Percentiles rank a stretch among this genome's conserved stretches.
These are phyloP conservation scores for Populus hybrid DNA, from an alignment of 441 rosid species.

Conservation along the genomic window DNA sequence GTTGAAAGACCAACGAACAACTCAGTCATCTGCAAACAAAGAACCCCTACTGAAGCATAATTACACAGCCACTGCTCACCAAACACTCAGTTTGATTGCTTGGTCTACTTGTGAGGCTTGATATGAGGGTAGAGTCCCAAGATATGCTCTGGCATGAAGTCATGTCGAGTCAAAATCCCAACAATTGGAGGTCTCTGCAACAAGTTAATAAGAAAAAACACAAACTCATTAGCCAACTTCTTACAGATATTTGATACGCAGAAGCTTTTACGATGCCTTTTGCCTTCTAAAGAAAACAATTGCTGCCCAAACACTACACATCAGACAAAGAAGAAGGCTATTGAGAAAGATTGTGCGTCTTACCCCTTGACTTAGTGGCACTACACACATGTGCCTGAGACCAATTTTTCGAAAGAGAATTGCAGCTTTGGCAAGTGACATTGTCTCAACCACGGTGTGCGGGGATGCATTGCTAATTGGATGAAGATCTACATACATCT, in stretches of 20 bases:
- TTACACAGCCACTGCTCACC: too few species aligned
- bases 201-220: neutral
- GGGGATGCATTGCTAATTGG: constrained; percentile 53
- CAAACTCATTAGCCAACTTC: too few species aligned
- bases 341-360: neutral
- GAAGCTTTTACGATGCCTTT: too few species aligned
- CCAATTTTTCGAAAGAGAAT: constrained; percentile 52
- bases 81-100: neutral
- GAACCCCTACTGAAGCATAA: too few species aligned
- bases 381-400: constrained; percentile 48
- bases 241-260: too few species aligned
- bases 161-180: constrained; percentile 85
- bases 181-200: constrained; percentile 74
- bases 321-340: neutral
- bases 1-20: too few species aligned
- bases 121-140: constrained; percentile 62
- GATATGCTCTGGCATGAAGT: constrained; percentile 81
- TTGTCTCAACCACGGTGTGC: constrained; percentile 51
- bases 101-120: constrained; percentile 35
- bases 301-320: too few species aligned
- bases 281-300: too few species aligned
- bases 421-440: constrained; percentile 59
- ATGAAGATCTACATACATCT: constrained; percentile 56
- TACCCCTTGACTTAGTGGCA: constrained; percentile 50
- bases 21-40: too few species aligned